Conservation (phyloP, 306 rosid genomes). For the Ormosia emarginata region DNA sequence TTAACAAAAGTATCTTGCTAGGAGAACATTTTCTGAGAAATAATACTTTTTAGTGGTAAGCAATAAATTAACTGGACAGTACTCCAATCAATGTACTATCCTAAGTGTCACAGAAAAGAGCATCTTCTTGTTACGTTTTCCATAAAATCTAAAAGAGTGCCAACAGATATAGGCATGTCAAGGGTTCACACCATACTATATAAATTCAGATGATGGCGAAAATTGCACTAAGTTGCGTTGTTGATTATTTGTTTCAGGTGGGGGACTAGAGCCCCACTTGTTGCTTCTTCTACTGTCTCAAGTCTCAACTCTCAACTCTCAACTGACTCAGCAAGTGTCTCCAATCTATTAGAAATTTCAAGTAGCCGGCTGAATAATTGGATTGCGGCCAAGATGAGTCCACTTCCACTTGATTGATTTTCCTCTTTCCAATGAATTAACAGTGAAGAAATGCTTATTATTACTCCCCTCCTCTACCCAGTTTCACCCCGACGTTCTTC, state of each 20-base stretch:
- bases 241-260: background rate
- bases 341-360: background rate
- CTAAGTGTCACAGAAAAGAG: conserved; percentile 12
- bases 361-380: background rate
- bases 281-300: background rate
- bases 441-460: background rate
- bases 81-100: background rate
- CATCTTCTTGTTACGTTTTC: background rate
- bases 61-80: background rate
- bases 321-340: background rate
- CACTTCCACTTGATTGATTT: background rate
- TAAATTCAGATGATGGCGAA: background rate
- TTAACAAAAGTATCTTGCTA: too few species aligned
- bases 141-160: background rate
- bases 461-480: background rate
- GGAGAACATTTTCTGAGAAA: background rate
- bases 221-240: background rate
- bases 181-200: background rate
- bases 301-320: background rate
- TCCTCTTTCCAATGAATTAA: background rate
- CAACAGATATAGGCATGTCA: background rate
- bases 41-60: background rate
- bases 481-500: background rate
- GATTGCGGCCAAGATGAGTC: background rate
- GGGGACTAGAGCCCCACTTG: background rate